Evolutionary conservation across 2,329 filamentous ascomycete species (phyloP).

Genomic region (Pezicula neosporulosa): DNA sequence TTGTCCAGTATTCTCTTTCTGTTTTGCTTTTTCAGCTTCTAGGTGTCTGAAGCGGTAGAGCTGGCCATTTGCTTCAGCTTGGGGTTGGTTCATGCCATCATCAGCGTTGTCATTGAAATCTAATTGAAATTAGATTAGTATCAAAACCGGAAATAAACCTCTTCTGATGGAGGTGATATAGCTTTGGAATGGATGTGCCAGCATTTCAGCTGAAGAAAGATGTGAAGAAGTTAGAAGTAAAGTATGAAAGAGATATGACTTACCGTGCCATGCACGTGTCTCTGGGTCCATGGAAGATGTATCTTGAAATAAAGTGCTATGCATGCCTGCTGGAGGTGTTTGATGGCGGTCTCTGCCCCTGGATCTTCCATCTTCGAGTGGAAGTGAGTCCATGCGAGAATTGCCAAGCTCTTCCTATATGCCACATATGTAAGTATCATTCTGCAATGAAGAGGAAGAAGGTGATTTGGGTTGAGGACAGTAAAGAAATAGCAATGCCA

Average conservation of each 20-base stretch:
- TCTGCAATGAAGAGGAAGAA: background rate
- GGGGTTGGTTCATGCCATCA: too few species aligned
- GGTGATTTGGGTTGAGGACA: too few species aligned
- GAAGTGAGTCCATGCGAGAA: constrained; percentile 5
- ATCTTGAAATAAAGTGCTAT: background rate
- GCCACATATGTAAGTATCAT: background rate
- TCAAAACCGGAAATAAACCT: too few species aligned
- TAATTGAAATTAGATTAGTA: too few species aligned
- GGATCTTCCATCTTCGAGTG: constrained; percentile 3
- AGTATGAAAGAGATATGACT: background rate
- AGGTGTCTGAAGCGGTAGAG: too few species aligned
- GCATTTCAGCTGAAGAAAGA: background rate
- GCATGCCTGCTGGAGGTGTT: background rate
- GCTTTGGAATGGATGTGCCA: too few species aligned
- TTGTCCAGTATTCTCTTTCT: too few species aligned
- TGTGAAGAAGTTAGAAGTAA: background rate
- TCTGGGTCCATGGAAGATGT: background rate
- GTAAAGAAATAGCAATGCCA: background rate
- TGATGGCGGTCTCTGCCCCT: background rate
- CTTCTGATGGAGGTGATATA: too few species aligned
- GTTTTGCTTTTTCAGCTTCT: too few species aligned
- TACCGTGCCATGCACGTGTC: background rate
- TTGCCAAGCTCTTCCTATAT: constrained; percentile 9
- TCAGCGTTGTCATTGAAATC: too few species aligned
- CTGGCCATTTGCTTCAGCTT: too few species aligned